phyloP scores from a whole-genome alignment of 139 green algal genomes.

The Chlorella sp. region DNA sequence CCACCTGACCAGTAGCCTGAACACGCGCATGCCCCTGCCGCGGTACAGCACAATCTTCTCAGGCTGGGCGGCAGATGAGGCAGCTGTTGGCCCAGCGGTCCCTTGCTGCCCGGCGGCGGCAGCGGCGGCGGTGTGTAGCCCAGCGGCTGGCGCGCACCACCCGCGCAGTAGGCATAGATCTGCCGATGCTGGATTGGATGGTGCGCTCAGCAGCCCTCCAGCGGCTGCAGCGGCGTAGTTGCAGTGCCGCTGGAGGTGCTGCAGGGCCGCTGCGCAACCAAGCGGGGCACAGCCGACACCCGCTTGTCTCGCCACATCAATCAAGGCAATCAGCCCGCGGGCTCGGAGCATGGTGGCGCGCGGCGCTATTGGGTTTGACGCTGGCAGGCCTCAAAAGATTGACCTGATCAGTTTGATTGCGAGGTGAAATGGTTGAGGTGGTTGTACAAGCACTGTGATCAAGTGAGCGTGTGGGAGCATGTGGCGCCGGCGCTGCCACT shows the following conservation, averaged over 20 bases:
- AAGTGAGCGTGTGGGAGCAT: no score
- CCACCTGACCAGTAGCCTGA: constrained; percentile 72
- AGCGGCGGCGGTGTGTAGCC: not conserved
- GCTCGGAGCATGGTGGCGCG: not conserved
- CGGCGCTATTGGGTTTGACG: not conserved
- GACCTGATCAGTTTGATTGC: no score
- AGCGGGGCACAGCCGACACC: not conserved
- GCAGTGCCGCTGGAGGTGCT: not conserved
- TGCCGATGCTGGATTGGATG: no score
- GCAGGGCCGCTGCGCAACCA: not conserved
- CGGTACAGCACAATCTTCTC: constrained; percentile 61
- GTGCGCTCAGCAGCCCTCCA: no score
- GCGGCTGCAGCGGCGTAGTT: not conserved
- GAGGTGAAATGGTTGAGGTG: no score
- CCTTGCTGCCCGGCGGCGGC: not conserved
- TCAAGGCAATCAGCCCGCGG: not conserved
- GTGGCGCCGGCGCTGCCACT: not conserved
- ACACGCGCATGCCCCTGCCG: constrained; percentile 66
- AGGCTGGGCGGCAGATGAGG: not conserved
- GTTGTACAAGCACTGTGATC: no score
- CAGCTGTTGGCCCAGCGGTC: not conserved
- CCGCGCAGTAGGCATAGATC: not conserved
- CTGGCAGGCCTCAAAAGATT: no score
- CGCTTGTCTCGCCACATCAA: not conserved
- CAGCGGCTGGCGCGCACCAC: not conserved